phyloP scores from a whole-genome alignment of 495 filamentous ascomycete species.

The Penicillium parvum region DNA sequence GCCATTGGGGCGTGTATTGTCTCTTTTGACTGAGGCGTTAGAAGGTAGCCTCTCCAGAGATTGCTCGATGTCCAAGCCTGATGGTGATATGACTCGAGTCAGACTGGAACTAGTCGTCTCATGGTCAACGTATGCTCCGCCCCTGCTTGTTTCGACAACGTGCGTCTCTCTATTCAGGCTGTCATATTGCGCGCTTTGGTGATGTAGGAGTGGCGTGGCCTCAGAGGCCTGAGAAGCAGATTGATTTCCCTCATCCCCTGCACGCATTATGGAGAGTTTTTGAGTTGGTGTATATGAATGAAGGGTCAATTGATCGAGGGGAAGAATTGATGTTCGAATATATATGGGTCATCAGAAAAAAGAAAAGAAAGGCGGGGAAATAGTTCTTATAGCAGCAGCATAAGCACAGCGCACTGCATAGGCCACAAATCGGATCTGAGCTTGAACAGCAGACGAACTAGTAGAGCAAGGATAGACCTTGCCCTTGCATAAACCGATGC shows the following conservation, averaged over 20 bases:
- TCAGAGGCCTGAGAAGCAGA: slow-evolving; percentile 4
- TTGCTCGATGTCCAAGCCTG: slow-evolving; percentile 28
- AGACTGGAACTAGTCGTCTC: slow-evolving; percentile 21
- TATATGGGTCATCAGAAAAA: too few species aligned
- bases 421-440: too few species aligned
- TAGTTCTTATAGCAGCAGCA: too few species aligned
- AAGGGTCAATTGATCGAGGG: too few species aligned
- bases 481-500: too few species aligned
- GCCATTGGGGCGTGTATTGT: slow-evolving; percentile 8
- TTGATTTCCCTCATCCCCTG: not conserved
- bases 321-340: too few species aligned
- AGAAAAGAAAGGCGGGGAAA: too few species aligned
- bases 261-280: not conserved
- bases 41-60: slow-evolving; percentile 25
- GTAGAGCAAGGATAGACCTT: too few species aligned
- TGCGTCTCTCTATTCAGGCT: slow-evolving; percentile 3
- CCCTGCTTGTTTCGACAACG: slow-evolving; percentile 20
- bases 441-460: too few species aligned
- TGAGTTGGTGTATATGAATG: not conserved
- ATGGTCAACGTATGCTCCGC: slow-evolving; percentile 14
- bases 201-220: slow-evolving; percentile 19
- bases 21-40: slow-evolving; percentile 7
- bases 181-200: slow-evolving; percentile 5
- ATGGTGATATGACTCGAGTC: slow-evolving; percentile 26
- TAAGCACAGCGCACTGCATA: too few species aligned